These are phyloP conservation scores for Ogataea kodamae DNA, from an alignment of 805 yeast genomes.

Conservation along the genomic window DNA sequence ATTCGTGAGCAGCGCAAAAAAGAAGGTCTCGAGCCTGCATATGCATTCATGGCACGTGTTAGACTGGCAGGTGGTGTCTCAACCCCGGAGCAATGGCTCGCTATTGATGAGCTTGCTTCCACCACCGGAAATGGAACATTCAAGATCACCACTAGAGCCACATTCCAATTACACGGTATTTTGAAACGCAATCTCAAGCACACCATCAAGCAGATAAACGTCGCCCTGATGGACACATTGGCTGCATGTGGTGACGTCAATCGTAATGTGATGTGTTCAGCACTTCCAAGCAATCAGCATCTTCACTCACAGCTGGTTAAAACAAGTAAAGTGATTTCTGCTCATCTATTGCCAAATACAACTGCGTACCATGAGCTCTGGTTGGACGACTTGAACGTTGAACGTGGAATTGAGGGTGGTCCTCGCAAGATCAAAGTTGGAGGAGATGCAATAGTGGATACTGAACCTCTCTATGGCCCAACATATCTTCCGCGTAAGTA, in stretches of 20 bases:
- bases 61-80: conserved; percentile 93
- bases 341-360: conserved; percentile 81
- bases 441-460: conserved; percentile 76
- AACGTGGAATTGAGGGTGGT: conserved; percentile 60
- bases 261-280: conserved; percentile 91
- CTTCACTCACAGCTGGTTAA: conserved; percentile 72
- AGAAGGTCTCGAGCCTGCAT: conserved; percentile 92
- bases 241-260: conserved; percentile 99
- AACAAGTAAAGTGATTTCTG: conserved; percentile 65
- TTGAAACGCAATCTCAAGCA: conserved; percentile 87
- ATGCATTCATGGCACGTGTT: conserved; percentile 94
- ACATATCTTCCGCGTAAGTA: conserved; percentile 92
- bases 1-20: conserved; percentile 88
- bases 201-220: conserved; percentile 88
- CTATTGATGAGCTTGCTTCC: conserved; percentile 77
- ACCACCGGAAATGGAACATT: conserved; percentile 87
- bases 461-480: conserved; percentile 86
- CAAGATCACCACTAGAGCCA: conserved; percentile 94
- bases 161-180: conserved; percentile 93
- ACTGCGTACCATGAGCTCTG: conserved; percentile 97
- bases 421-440: conserved; percentile 84
- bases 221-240: conserved; percentile 85
- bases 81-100: conserved; percentile 84
- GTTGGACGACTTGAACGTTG: conserved; percentile 45
- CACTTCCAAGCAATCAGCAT: conserved; percentile 81